Base-by-base conservation (phyloP, 169 alveolate genomes). In the Eimeria mitis region DNA sequence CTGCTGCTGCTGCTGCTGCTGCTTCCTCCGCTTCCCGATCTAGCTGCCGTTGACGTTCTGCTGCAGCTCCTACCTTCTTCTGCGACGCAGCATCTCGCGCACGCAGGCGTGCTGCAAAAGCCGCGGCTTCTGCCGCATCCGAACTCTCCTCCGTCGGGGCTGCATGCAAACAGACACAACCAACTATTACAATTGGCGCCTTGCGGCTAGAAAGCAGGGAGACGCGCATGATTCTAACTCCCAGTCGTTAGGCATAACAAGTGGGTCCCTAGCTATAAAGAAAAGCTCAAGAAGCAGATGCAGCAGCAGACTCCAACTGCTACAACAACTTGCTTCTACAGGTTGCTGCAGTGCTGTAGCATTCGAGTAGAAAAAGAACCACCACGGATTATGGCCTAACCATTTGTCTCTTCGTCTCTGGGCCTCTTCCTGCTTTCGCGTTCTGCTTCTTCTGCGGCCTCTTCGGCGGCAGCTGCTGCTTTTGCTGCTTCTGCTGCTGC, bases 81-180 rank as follows among this genome's bases (percentile, higher is more conserved):
- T 85, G 91, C 63, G 79, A 47, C 37, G 91, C 91, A 19, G 91
- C 91, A 37, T 85, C 91, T 61, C 91, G 56, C 63, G 76, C 91
- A 19, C 79, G 79, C 79, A 85, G 49, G 37, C 91, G 91, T 16
- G 91, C 91, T 0, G 91, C 91, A 61, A 85, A 85, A 1, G 91
- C 91, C 25, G 79, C 91, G 9, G 91, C 91, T 42, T 85, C 91
- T 37, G 91, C 79, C 34, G 91, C 91, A 31, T 85, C 91, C 42
- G 68, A 68, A 19, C 8, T 25, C 91, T 85, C 81, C 23, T 54
- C 91, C 47, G 40, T 28, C 59, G 9, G 76, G n/a, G 75, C 78
- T 81, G 89, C 73, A 54, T 73, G 13, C 16, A n/a, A 52, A 28
- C 52, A 49, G 34, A 31, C 49, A 79, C 47, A 81, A 47, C 47